Conservation (phyloP, 2,329 filamentous ascomycete species). For the Colletotrichum sublineola region DNA sequence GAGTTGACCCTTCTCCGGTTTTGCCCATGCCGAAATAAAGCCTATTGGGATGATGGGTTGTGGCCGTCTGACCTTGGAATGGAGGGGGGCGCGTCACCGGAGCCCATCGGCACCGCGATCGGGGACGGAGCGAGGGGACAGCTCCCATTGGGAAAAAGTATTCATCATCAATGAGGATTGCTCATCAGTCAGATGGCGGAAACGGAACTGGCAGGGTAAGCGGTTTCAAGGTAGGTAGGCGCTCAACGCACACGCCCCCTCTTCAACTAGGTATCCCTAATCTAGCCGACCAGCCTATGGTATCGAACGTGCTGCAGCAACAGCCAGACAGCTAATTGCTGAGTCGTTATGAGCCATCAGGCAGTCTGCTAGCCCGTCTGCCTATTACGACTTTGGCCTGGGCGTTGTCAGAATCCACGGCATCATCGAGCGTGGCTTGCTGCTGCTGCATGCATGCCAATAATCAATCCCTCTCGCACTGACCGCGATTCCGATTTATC, state of each 20-base stretch:
- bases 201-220: slow-evolving; percentile 1
- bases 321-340: slow-evolving; percentile 10
- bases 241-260: slow-evolving; percentile 9
- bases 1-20: slow-evolving; percentile 15
- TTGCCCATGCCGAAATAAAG: slow-evolving; percentile 29
- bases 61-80: slow-evolving; percentile 13
- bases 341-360: slow-evolving; percentile 22
- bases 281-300: slow-evolving; percentile 13
- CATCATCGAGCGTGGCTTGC: slow-evolving; percentile 40
- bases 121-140: slow-evolving; percentile 16
- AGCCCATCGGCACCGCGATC: slow-evolving; percentile 35
- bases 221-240: not conserved
- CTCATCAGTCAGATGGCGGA: slow-evolving; percentile 35
- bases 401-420: slow-evolving; percentile 26
- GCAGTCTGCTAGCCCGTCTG: slow-evolving; percentile 1
- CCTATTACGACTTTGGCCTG: slow-evolving; percentile 18
- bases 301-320: slow-evolving; percentile 1
- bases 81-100: slow-evolving; percentile 5
- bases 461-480: slow-evolving; percentile 21
- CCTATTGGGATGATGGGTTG: slow-evolving; percentile 9
- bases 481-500: slow-evolving; percentile 19
- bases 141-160: slow-evolving; percentile 24
- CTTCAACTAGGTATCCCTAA: not conserved
- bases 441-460: slow-evolving; percentile 25
- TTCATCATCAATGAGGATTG: slow-evolving; percentile 19